Evolutionary conservation across 495 filamentous ascomycete species (phyloP), one percentile per base, ranked within the genome.

Genomic region (Tuber brumale): DNA sequence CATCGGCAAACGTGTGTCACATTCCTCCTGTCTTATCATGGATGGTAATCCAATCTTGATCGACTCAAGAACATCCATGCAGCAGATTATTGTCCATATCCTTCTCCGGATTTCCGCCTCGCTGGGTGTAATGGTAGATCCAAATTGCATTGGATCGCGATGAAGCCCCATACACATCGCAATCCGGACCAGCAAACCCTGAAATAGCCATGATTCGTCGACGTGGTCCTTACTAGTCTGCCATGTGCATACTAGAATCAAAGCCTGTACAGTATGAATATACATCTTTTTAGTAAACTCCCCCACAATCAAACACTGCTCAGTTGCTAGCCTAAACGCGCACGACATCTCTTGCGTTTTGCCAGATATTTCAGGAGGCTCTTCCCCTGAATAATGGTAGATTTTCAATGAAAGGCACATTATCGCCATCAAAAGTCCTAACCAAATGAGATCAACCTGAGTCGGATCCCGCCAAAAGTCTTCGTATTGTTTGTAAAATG

Each of bases 151-250:
- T 21, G 93, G 89, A 83, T 99, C 95, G 74, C 96, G 89, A 81
- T 99, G 95, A 76, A 97, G 96, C 70, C 95, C 95, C 93, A 97
- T 97, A 41, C 93, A 89, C 88, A 97, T 94, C 16, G 95, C 93
- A 74, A 97, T 85, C 74, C 95, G 90, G 39, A 92, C 90, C 76
- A 97, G 90, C 80, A 96, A 89, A 35, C 93, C 92, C 12, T 90
- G 87, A 74, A 95, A 88, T 70, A 97, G 86, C 91, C 94, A 96
- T 90, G 91, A 16, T 92, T 82, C 86, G 76, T 97, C 94, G 18
- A 92, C 88, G 78, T 97, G 93, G 85, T 69, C 90, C 91, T 74
- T 92, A 89, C 27, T 89, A 88, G 80, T 92, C 92, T 84, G 97
- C 93, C 45, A 92, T 91, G 81, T 93, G 90, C 45, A 96, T 85